phyloP scores from a whole-genome alignment of 352 stramenopile genomes.

The Globisporangium yorkense region DNA sequence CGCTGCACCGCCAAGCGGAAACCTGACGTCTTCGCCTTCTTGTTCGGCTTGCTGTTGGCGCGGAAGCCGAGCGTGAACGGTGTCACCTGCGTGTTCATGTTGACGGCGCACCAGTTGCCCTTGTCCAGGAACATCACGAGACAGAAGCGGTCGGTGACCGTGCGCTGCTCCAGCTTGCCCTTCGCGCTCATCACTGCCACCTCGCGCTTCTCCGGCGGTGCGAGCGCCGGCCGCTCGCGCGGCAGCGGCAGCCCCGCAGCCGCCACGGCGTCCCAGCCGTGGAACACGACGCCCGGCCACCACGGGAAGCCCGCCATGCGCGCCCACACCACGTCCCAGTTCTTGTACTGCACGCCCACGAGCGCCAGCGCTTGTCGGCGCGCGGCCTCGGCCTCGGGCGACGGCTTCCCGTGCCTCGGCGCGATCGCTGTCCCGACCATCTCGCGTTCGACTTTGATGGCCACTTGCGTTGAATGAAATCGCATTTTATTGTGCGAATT shows the following conservation, averaged over 20 bases:
- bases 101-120: constrained; percentile 47
- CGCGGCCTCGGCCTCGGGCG: constrained; percentile 15
- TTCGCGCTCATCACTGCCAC: constrained; percentile 7
- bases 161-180: constrained; percentile 14
- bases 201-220: constrained; percentile 22
- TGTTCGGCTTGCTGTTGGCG: constrained; percentile 21
- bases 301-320: constrained; percentile 65
- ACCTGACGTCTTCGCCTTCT: constrained; percentile 2
- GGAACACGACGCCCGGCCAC: constrained; percentile 78
- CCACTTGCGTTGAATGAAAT: too few relatives aligned
- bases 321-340: constrained; percentile 77
- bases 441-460: background rate
- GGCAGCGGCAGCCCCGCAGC: constrained; percentile 32
- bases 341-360: constrained; percentile 52
- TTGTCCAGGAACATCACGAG: constrained; percentile 68
- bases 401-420: constrained; percentile 19
- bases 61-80: constrained; percentile 54
- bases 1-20: constrained; percentile 33
- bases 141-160: constrained; percentile 17
- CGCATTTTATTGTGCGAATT: too few relatives aligned
- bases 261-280: constrained; percentile 45
- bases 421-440: constrained; percentile 25
- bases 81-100: constrained; percentile 31
- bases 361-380: constrained; percentile 24
- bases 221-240: constrained; percentile 32